Conservation (phyloP, 148 eudicot genomes). For the Salicornia ramosissima region DNA sequence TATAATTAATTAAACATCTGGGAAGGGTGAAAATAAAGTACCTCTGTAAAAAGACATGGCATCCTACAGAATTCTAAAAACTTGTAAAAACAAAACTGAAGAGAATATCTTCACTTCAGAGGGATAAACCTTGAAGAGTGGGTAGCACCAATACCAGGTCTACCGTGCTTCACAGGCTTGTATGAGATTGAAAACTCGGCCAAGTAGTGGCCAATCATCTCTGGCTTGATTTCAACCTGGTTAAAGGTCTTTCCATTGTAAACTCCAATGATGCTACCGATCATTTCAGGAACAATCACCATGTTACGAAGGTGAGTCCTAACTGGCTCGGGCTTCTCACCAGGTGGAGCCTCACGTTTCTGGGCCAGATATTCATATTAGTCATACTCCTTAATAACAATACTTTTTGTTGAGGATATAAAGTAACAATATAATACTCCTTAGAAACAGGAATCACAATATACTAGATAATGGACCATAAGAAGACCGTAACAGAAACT, state of each 20-base stretch:
- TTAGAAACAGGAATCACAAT: too few relatives aligned
- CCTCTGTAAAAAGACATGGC: not conserved
- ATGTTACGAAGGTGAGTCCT: constrained; percentile 68
- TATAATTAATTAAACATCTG: not conserved
- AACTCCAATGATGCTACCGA: constrained; percentile 63
- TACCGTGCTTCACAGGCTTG: constrained; percentile 85
- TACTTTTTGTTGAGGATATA: too few relatives aligned
- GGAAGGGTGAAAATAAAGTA: not conserved
- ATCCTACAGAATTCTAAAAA: not conserved
- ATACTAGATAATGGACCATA: too few relatives aligned
- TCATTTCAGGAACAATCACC: constrained; percentile 77
- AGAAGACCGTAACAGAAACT: too few relatives aligned
- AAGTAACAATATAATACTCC: too few relatives aligned
- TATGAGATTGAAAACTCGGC: constrained; percentile 76
- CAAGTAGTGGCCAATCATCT: constrained; percentile 72
- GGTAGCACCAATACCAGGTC: constrained; percentile 89
- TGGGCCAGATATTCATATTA: constrained; percentile 18
- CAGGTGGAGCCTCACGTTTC: constrained; percentile 73
- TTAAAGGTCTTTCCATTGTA: constrained; percentile 79
- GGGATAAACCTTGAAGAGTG: constrained; percentile 88
- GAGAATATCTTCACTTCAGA: constrained; percentile 38
- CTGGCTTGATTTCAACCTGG: constrained; percentile 69
- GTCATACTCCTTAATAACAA: too few relatives aligned
- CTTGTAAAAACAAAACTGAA: not conserved
- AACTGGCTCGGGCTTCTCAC: constrained; percentile 60